A percentile compares a stretch with the other conserved stretches of the same genome.
Evolutionary conservation across 768 basidiomycete genomes (phyloP).

Genomic region (Dacryopinax spathularia): DNA sequence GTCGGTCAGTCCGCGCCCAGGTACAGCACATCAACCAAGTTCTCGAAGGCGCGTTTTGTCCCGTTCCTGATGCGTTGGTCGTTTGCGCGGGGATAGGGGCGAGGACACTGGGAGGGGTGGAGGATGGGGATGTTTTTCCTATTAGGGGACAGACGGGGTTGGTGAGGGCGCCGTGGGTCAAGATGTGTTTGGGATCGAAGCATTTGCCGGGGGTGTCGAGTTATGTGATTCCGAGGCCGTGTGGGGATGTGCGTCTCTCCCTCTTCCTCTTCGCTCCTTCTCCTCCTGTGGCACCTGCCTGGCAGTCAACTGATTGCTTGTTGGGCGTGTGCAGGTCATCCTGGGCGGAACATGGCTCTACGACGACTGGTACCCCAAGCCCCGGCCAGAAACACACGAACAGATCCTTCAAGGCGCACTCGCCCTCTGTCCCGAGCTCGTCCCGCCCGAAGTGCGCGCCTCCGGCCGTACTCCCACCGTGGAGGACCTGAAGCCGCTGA

Average conservation of each 20-base stretch:
- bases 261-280: background rate
- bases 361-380: slow-evolving; percentile 37
- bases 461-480: slow-evolving; percentile 19
- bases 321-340: slow-evolving; percentile 32
- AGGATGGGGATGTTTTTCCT: slow-evolving; percentile 60
- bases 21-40: slow-evolving; percentile 60
- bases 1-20: slow-evolving; percentile 40
- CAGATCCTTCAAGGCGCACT: slow-evolving; percentile 11
- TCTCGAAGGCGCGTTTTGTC: slow-evolving; percentile 39
- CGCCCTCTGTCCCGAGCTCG: slow-evolving; percentile 9
- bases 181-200: slow-evolving; percentile 18
- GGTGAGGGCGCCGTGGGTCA: slow-evolving; percentile 52
- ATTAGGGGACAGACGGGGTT: slow-evolving; percentile 76
- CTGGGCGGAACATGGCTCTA: slow-evolving; percentile 45
- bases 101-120: slow-evolving; percentile 60
- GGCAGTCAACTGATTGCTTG: too few relatives aligned
- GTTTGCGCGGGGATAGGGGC: slow-evolving; percentile 65
- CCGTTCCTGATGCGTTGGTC: slow-evolving; percentile 38
- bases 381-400: slow-evolving; percentile 6
- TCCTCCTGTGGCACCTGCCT: too few relatives aligned
- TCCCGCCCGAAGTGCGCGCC: slow-evolving; percentile 9
- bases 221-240: slow-evolving; percentile 51
- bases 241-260: slow-evolving; percentile 35
- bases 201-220: slow-evolving; percentile 29
- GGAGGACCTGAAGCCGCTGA: slow-evolving; percentile 28